phyloP scores from a whole-genome alignment of 2,329 filamentous ascomycete genomes.

The Colletotrichum sp. region DNA sequence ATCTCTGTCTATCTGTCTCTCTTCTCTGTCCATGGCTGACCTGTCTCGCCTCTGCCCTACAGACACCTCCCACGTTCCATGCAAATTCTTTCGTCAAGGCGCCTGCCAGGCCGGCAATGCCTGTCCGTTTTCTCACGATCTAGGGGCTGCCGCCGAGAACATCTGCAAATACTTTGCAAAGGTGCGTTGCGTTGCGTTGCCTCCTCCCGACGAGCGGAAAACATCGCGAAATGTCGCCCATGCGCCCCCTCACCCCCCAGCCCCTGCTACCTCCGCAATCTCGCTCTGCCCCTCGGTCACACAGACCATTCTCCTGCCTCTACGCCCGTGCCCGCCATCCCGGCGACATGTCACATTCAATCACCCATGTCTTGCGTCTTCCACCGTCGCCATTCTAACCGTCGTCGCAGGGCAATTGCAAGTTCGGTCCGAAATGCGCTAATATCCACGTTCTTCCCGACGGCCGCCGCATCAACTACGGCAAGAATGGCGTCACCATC shows the following conservation, averaged over 20 bases:
- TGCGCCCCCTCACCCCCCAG: not conserved
- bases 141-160: slow-evolving; percentile 82
- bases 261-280: slow-evolving; percentile 14
- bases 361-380: not conserved
- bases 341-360: not conserved
- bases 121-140: slow-evolving; percentile 95
- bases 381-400: not conserved
- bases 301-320: not conserved
- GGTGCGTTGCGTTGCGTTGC: slow-evolving; percentile 56
- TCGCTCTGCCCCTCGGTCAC: slow-evolving; percentile 11
- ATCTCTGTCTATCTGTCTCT: not conserved
- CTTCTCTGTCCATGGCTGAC: slow-evolving; percentile 16
- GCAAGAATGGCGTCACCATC: slow-evolving; percentile 71
- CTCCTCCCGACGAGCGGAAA: not conserved
- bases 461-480: slow-evolving; percentile 87
- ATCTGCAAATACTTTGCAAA: slow-evolving; percentile 99
- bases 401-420: slow-evolving; percentile 84
- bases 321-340: not conserved
- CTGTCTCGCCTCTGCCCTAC: slow-evolving; percentile 17
- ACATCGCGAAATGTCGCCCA: not conserved
- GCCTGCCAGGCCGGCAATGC: slow-evolving; percentile 94
- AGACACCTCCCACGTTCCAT: slow-evolving; percentile 97
- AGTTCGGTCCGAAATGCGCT: slow-evolving; percentile 97
- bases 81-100: slow-evolving; percentile 98
- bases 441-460: slow-evolving; percentile 95